A percentile compares a stretch with the other conserved stretches of the same genome.
Evolutionary conservation across 306 rosid genomes (phyloP).

Genomic region (Heteromeles arbutifolia): DNA sequence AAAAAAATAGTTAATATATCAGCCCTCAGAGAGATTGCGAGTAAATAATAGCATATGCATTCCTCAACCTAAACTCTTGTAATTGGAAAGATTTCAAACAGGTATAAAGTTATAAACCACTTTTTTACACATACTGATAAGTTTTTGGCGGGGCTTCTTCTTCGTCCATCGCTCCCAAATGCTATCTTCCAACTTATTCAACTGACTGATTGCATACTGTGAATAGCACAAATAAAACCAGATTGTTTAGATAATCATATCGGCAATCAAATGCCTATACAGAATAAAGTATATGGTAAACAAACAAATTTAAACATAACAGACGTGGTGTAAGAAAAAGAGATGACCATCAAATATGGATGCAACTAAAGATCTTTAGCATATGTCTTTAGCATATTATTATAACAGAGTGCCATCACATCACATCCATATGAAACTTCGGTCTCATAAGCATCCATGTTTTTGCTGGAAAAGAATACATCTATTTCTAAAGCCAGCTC

Average conservation of each 20-base stretch:
- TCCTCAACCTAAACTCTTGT: background rate
- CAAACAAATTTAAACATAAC: background rate
- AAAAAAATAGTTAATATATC: background rate
- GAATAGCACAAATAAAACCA: slow-evolving; percentile 26
- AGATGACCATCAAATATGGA: background rate
- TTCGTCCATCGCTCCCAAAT: slow-evolving; percentile 86
- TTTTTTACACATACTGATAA: slow-evolving; percentile 41
- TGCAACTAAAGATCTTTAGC: background rate
- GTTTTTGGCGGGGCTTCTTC: slow-evolving; percentile 54
- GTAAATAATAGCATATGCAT: background rate
- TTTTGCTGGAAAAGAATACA: background rate
- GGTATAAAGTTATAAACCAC: background rate
- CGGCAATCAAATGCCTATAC: background rate
- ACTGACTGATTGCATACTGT: slow-evolving; percentile 84
- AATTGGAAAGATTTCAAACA: slow-evolving; percentile 4
- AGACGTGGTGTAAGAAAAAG: background rate
- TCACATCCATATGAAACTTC: background rate
- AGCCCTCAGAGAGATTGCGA: slow-evolving; percentile 1
- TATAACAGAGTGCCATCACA: background rate
- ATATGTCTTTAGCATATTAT: background rate
- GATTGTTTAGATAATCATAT: background rate
- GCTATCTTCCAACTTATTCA: slow-evolving; percentile 91
- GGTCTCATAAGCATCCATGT: background rate
- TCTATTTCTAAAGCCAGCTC: background rate
- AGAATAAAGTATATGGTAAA: background rate